Evolutionary conservation across 116 monocot genomes (phyloP), one percentile per base, ranked within the genome.

Genomic region (Dioscorea cayenensis): DNA sequence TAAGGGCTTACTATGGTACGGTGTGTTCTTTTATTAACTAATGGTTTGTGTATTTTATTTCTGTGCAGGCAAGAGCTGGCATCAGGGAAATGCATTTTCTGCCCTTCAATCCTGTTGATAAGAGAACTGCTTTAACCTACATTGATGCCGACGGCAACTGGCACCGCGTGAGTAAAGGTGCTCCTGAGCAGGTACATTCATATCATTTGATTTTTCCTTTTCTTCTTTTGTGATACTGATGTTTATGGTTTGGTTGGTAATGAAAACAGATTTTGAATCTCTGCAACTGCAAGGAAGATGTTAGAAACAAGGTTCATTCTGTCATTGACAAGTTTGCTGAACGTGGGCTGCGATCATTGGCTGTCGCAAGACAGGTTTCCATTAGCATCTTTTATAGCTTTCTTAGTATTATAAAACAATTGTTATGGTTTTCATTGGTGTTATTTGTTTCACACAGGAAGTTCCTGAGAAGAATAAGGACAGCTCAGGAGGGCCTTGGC

Each of bases 251-350:
- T 55, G 17, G 7, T 62, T 20, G 62, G 65, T 16, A n/a, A 61
- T 63, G 60, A 49, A 28, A 68, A 78, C 75, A 91, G 91, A 91
- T 95, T 36, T 7, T 95, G 62, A 73, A n/a, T 72, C 87, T 95
- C 20, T 83, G 84, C 83, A 89, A 89, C 68, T 79, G 77, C 72
- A 95, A 77, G 73, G 95, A 95, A 59, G 95, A 95, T 77, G 81
- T 96, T 14, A 87, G 70, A 67, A 80, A 79, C 59, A 92, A 81
- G 83, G 90, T 77, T 65, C 92, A 90, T 28, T 60, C 69, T 60
- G 87, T 96, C 49, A 96, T 96, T 20, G 92, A 92, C 28, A 96
- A 96, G 76, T 96, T 82, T 43, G 96, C 92, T 22, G 96, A 96
- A 36, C 96, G 96, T 48, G 96, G 96, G 19, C 92, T 96, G 77